Base-by-base conservation (phyloP, 1,284 basidiomycete genomes). In the Prillingera fragicola region DNA sequence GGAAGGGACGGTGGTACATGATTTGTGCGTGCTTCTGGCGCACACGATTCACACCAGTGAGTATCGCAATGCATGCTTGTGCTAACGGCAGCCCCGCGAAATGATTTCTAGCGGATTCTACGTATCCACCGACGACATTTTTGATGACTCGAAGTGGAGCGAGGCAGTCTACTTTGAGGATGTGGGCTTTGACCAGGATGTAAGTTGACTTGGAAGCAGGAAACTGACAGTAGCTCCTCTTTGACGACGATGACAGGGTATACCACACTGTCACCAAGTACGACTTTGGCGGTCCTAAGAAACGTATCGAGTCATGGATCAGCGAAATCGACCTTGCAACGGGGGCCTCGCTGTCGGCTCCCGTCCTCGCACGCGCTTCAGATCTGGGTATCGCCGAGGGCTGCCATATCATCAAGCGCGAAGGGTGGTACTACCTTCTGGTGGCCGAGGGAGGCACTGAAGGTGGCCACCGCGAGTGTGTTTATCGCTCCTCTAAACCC, bases 401-500 rank as follows among this genome's bases (percentile, higher is more conserved):
- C 5, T 44, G 48, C 4, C 60, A 64, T 33, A 52, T 64, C 25
- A 52, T 53, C 43, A 49, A 53, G 19, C 48, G 48, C 19, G 53
- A 57, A 24, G 57, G 40, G 0, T 54, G 27, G 8, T 57, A 59
- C 37, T 63, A 63, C 53, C 53, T 65, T 18, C 35, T 55, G 37
- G 54, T 51, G 1, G 63, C 63, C 4, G 63, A 65, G 27, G 63
- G 61, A 1, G 63, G 63, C 0, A 65, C 62, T n/a, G 54, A 59
- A 37, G 41, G 29, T 2, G 31, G 41, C 22, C 59, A 62, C 41
- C 51, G 48, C 19, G 50, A 56, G 32, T 56, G 51, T 43, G 46
- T 62, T 3, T 53, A 31, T n/a, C 46, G 59, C 17, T 45, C 47
- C 25, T 45, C 33, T 12, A 23, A 38, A 6, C 53, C 47, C 1